Percentiles rank a stretch among this genome's conserved stretches.
phyloP scores from a whole-genome alignment of 768 basidiomycete species.

The Boletus sensibilis region DNA sequence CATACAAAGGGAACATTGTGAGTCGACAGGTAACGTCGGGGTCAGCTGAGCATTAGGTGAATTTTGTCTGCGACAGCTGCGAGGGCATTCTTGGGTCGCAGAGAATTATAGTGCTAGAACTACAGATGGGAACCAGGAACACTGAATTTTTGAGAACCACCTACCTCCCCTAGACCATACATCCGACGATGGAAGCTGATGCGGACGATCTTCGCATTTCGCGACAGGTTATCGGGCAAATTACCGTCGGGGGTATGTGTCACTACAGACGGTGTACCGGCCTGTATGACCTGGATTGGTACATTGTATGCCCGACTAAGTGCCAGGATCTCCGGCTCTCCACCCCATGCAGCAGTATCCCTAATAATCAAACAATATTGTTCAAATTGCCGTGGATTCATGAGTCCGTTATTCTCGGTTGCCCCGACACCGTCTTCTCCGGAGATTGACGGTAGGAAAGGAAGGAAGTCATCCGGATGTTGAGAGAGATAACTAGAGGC shows the following conservation, averaged over 20 bases:
- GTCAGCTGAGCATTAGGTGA: constrained; percentile 31
- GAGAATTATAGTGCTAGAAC: constrained; percentile 82
- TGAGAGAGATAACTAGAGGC: constrained; percentile 80
- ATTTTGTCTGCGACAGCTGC: constrained; percentile 32
- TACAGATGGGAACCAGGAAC: constrained; percentile 4
- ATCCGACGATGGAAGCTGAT: constrained; percentile 92
- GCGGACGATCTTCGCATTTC: constrained; percentile 47
- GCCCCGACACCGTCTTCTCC: constrained; percentile 71
- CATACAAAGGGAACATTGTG: not conserved
- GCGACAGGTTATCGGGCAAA: constrained; percentile 23
- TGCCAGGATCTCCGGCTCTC: constrained; percentile 95
- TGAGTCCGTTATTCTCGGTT: constrained; percentile 59
- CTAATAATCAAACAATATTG: constrained; percentile 77
- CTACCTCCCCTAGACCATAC: constrained; percentile 94
- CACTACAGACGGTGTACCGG: constrained; percentile 77
- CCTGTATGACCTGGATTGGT: constrained; percentile 90
- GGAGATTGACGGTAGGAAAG: constrained; percentile 77
- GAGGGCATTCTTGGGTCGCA: constrained; percentile 53
- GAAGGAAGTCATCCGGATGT: constrained; percentile 88
- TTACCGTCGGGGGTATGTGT: constrained; percentile 62
- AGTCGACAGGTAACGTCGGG: not conserved
- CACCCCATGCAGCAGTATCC: constrained; percentile 92
- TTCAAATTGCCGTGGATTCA: constrained; percentile 63
- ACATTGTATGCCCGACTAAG: constrained; percentile 76
- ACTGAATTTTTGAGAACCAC: constrained; percentile 25